Evolutionary conservation across 805 yeast genomes (phyloP).

Genomic region (Ogataea glucozyma): DNA sequence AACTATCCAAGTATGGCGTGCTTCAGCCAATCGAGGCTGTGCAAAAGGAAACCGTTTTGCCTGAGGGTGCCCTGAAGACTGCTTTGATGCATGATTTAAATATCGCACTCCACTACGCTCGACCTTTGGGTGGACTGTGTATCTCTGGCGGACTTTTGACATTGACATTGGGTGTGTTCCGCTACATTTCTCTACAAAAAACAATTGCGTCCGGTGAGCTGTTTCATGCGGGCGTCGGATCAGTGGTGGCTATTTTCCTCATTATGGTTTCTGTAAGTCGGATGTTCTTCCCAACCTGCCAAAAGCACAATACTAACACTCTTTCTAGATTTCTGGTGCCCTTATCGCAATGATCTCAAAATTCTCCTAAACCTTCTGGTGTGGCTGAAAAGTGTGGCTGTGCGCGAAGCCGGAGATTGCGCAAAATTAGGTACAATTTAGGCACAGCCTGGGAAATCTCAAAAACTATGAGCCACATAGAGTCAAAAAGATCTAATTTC

Average conservation of each 20-base stretch:
- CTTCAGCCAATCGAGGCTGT: conserved; percentile 13
- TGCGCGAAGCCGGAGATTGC: conserved; percentile 5
- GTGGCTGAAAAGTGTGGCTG: conserved; percentile 7
- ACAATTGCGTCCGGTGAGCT: conserved; percentile 36
- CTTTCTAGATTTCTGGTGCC: background rate
- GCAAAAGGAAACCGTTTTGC: conserved; percentile 7
- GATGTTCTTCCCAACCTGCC: background rate
- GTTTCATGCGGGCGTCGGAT: conserved; percentile 35
- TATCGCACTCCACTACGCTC: conserved; percentile 19
- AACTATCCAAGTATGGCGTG: conserved; percentile 44
- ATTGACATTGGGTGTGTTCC: conserved; percentile 42
- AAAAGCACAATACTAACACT: no score
- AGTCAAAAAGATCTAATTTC: no score
- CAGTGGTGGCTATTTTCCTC: conserved; percentile 40
- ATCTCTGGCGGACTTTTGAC: conserved; percentile 45
- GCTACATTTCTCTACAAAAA: conserved; percentile 48
- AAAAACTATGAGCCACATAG: background rate
- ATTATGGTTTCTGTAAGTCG: conserved; percentile 37
- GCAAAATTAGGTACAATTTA: background rate
- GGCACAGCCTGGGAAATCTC: background rate
- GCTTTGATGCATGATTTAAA: conserved; percentile 12
- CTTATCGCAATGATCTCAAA: background rate
- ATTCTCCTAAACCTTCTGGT: background rate
- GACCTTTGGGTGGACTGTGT: conserved; percentile 35
- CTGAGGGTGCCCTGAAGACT: conserved; percentile 4